phyloP scores from a whole-genome alignment of 2,329 filamentous ascomycete species.

The Xylariomycetidae sp. region DNA sequence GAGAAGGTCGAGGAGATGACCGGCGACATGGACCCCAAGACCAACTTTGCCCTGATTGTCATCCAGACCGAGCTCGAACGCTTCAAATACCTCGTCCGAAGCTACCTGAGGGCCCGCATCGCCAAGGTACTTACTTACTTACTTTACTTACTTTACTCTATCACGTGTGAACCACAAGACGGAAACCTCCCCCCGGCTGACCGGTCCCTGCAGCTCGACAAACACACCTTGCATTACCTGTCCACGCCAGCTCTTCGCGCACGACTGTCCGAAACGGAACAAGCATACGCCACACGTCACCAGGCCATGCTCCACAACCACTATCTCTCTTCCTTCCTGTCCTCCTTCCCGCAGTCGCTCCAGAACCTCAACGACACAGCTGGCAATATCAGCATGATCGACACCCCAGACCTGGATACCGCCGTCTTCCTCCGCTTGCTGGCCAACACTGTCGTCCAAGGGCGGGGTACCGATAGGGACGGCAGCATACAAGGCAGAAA shows the following conservation, averaged over 20 bases:
- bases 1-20: constrained; percentile 70
- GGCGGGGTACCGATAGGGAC: constrained; percentile 60
- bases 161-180: no score
- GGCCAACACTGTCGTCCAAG: constrained; percentile 50
- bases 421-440: constrained; percentile 80
- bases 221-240: constrained; percentile 68
- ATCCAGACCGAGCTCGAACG: constrained; percentile 94
- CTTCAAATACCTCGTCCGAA: constrained; percentile 84
- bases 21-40: constrained; percentile 79
- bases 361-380: constrained; percentile 86
- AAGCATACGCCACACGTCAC: constrained; percentile 77
- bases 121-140: no score
- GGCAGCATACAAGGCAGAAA: constrained; percentile 50
- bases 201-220: no score
- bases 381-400: constrained; percentile 88
- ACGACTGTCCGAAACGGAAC: constrained; percentile 70
- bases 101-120: constrained; percentile 76
- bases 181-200: no score
- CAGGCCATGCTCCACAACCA: constrained; percentile 79
- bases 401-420: constrained; percentile 72
- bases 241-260: constrained; percentile 46
- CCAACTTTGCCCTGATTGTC: constrained; percentile 89
- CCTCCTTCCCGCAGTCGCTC: constrained; percentile 69
- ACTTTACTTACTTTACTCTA: no score
- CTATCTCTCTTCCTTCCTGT: constrained; percentile 79